phyloP scores from a whole-genome alignment of 140 eudicot genomes.

The Cichorium intybus region DNA sequence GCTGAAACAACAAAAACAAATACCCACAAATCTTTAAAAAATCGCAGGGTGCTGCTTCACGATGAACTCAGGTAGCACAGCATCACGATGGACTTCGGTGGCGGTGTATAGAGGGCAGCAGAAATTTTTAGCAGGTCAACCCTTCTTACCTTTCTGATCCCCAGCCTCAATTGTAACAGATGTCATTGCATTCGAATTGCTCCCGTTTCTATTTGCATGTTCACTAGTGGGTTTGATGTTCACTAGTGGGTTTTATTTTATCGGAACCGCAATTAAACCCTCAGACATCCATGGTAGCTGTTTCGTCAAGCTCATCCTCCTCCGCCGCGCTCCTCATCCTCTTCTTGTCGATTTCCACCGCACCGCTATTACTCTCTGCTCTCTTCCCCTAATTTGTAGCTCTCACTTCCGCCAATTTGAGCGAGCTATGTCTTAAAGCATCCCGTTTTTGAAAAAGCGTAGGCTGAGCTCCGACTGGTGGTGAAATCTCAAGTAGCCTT shows the following conservation, averaged over 20 bases:
- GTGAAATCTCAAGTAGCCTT: too few species aligned
- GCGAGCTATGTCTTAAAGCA: slow-evolving; percentile 31
- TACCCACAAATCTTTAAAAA: too few species aligned
- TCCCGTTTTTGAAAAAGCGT: too few species aligned
- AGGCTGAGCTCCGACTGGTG: too few species aligned
- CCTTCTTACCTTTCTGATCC: slow-evolving; percentile 63
- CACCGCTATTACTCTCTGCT: slow-evolving; percentile 1
- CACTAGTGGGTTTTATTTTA: slow-evolving; percentile 28
- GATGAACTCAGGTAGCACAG: too few species aligned
- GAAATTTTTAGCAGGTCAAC: slow-evolving; percentile 78
- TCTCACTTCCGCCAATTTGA: slow-evolving; percentile 14
- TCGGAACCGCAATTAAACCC: slow-evolving; percentile 59
- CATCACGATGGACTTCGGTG: too few species aligned
- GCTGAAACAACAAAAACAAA: too few species aligned
- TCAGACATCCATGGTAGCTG: slow-evolving; percentile 30
- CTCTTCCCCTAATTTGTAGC: slow-evolving; percentile 19
- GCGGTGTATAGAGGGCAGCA: too few species aligned
- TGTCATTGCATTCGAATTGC: slow-evolving; percentile 36
- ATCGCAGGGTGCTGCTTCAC: too few species aligned
- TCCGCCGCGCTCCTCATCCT: slow-evolving; percentile 27
- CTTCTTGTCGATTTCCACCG: too few species aligned
- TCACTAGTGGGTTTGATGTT: too few species aligned
- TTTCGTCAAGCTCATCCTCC: slow-evolving; percentile 35
- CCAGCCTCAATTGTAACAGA: slow-evolving; percentile 31
- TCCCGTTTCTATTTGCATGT: slow-evolving; percentile 29